Percentiles rank a stretch among this genome's conserved stretches.
Evolutionary conservation across 805 yeast genomes (phyloP).

Genomic region (Metschnikowia drakensbergensis): DNA sequence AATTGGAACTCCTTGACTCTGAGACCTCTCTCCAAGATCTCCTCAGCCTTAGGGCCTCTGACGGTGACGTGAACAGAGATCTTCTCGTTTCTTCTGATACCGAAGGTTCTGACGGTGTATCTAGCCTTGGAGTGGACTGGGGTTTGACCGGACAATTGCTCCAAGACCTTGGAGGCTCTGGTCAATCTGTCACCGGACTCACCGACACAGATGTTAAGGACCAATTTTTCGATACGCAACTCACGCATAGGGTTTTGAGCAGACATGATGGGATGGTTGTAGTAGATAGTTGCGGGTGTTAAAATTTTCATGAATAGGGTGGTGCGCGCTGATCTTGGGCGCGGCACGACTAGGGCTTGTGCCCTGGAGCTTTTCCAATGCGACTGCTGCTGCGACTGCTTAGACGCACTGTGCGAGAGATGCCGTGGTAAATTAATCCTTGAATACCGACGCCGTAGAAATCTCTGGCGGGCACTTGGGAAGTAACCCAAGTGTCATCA

Average conservation of each 20-base stretch:
- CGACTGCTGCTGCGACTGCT: too few relatives aligned
- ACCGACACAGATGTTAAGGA: conserved; percentile 99
- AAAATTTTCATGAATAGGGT: conserved; percentile 9
- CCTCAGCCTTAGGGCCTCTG: conserved; percentile 99
- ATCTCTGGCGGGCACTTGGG: too few relatives aligned
- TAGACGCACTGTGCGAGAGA: too few relatives aligned
- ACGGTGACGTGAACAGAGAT: conserved; percentile 98
- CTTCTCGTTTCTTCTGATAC: conserved; percentile 99
- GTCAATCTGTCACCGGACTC: conserved; percentile 99
- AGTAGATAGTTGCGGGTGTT: conserved; percentile 6
- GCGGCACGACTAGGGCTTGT: conserved; percentile 9
- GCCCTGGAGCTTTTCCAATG: too few relatives aligned
- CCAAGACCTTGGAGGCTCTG: conserved; percentile 99
- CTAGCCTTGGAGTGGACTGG: conserved; percentile 99
- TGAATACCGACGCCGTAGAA: too few relatives aligned
- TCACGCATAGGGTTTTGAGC: conserved; percentile 97
- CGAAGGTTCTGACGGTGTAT: conserved; percentile 99
- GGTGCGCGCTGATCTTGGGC: conserved; percentile 7
- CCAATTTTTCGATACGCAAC: conserved; percentile 97
- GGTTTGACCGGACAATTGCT: conserved; percentile 99
- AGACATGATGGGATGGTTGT: conserved; percentile 17
- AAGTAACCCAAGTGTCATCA: too few relatives aligned
- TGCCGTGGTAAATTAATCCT: too few relatives aligned
- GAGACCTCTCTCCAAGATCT: conserved; percentile 98
- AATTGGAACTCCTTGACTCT: conserved; percentile 99